Conservation (phyloP, 352 stramenopile species). For the Thalassiosira allenii region DNA sequence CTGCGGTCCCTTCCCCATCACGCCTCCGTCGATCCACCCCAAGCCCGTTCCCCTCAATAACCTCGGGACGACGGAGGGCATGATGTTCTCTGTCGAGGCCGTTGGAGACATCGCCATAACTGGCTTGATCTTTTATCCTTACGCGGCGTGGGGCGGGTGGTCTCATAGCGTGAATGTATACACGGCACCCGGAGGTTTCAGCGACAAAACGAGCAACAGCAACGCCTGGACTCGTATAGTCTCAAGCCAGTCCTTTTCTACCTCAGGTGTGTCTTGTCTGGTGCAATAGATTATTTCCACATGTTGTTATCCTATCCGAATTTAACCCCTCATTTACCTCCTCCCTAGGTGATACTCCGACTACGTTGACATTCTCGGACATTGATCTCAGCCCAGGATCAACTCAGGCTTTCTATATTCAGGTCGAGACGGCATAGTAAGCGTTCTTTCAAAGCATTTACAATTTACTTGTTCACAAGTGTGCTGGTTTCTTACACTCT, state of each 20-base stretch:
- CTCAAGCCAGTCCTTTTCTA: background rate
- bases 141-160: background rate
- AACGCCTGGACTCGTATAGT: background rate
- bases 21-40: constrained; percentile 4
- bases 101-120: background rate
- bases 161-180: background rate
- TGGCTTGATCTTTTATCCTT: background rate
- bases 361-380: background rate
- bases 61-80: background rate
- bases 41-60: constrained; percentile 11
- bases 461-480: background rate
- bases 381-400: background rate
- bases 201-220: background rate
- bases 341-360: background rate
- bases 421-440: background rate
- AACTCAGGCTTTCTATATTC: background rate
- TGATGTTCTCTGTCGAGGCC: background rate
- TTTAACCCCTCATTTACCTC: background rate
- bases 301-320: background rate
- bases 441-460: background rate
- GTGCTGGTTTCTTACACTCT: background rate
- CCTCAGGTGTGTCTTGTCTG: background rate
- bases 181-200: background rate
- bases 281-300: background rate
- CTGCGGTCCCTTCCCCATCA: constrained; percentile 41